These are phyloP conservation scores for Chamaecyparis obtusa DNA, from an alignment of 75 land plant genomes.

Conservation along the genomic window DNA sequence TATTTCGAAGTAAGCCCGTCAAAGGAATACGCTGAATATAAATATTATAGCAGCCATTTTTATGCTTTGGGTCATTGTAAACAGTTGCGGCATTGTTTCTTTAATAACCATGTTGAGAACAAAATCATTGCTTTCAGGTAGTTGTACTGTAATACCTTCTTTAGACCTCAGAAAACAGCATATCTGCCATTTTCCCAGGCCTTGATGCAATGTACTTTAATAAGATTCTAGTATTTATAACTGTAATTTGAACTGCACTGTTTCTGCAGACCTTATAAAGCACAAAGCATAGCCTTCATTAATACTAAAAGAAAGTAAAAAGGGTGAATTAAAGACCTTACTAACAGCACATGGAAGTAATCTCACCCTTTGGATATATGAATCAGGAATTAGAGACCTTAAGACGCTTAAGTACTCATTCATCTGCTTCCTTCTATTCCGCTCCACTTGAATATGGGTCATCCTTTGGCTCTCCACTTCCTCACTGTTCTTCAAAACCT, in stretches of 20 bases:
- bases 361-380: constrained; percentile 63
- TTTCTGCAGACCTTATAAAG: too few species aligned
- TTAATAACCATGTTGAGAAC: background rate
- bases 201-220: background rate
- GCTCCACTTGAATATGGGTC: constrained; percentile 76
- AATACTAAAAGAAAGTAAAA: background rate
- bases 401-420: constrained; percentile 59
- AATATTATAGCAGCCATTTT: background rate
- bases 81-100: background rate
- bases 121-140: background rate
- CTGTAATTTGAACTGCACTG: background rate
- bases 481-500: constrained; percentile 42
- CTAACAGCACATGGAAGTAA: background rate
- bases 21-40: background rate
- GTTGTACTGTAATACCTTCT: background rate
- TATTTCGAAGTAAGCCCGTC: background rate
- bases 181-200: background rate
- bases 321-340: too few species aligned
- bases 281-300: background rate
- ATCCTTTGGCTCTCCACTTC: constrained; percentile 74
- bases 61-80: background rate
- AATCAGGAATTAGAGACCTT: constrained; percentile 71
- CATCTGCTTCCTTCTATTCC: constrained; percentile 74
- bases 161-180: background rate
- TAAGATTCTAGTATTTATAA: background rate